These are phyloP conservation scores for Aureobasidium musti DNA, from an alignment of 2,329 filamentous ascomycete species.

Conservation along the genomic window DNA sequence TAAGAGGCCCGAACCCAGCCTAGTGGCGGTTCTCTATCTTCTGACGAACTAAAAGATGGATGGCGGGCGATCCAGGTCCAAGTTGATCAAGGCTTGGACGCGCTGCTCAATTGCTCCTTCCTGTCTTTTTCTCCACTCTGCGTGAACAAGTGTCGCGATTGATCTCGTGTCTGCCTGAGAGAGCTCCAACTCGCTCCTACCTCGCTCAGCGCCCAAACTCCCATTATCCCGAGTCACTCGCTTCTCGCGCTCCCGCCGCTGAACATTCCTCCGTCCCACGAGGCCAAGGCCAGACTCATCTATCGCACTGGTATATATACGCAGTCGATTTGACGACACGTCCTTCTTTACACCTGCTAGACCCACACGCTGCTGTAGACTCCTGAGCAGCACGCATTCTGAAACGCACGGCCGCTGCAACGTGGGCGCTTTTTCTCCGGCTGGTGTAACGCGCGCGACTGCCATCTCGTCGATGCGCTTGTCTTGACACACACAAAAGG, in stretches of 20 bases:
- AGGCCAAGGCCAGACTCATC: constrained; percentile 2
- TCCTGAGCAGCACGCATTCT: constrained; percentile 3
- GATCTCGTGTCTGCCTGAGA: constrained; percentile 12
- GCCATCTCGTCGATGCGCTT: constrained; percentile 18
- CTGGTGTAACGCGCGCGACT: constrained; percentile 28
- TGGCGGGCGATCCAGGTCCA: constrained; percentile 27
- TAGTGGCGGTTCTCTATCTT: constrained; percentile 30
- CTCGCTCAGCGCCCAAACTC: neutral
- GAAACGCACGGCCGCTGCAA: constrained; percentile 29
- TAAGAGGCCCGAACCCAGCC: constrained; percentile 29
- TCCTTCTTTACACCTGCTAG: neutral
- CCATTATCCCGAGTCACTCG: constrained; percentile 12
- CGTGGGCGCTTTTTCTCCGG: constrained; percentile 26
- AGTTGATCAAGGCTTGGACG: constrained; percentile 26
- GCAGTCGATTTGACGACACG: neutral
- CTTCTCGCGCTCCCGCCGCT: constrained; percentile 16
- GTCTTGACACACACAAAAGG: constrained; percentile 22
- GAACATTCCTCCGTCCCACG: constrained; percentile 13
- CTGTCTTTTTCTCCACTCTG: constrained; percentile 25
- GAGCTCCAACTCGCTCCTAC: neutral
- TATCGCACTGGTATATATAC: neutral
- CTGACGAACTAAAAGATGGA: constrained; percentile 23
- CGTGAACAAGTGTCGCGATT: constrained; percentile 20
- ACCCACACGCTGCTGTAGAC: constrained; percentile 1
- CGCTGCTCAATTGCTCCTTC: constrained; percentile 24